Evolutionary conservation across 139 green algal species (phyloP).

Genomic region (Picochlorum costavermella): DNA sequence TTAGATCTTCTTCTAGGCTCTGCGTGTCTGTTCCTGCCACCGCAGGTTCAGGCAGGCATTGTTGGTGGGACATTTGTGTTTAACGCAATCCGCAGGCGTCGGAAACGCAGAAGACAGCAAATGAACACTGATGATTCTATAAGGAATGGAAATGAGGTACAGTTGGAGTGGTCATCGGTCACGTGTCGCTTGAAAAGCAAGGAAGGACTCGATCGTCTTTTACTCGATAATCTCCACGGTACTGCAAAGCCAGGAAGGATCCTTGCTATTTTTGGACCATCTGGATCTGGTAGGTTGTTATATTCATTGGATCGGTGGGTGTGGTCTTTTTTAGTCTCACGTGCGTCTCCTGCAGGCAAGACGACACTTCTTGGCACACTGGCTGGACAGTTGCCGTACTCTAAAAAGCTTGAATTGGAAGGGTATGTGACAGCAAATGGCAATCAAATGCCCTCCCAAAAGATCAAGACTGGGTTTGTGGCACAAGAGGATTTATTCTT

Average conservation of each 20-base stretch:
- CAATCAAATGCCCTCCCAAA: slow-evolving; percentile 1
- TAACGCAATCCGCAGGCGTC: neutral
- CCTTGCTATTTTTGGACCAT: slow-evolving; percentile 44
- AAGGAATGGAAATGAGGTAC: slow-evolving; percentile 10
- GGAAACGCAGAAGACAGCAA: neutral
- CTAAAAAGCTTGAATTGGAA: slow-evolving; percentile 24
- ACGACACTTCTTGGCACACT: slow-evolving; percentile 71
- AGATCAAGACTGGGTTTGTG: slow-evolving; percentile 57
- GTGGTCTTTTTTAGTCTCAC: neutral
- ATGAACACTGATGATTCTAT: neutral
- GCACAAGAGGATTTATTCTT: slow-evolving; percentile 93
- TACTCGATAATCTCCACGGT: slow-evolving; percentile 18
- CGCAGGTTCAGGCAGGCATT: slow-evolving; percentile 10
- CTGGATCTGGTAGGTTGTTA: slow-evolving; percentile 10
- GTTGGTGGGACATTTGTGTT: neutral
- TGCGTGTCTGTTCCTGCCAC: slow-evolving; percentile 20
- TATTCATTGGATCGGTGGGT: neutral
- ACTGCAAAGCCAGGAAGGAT: slow-evolving; percentile 23
- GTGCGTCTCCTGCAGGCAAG: slow-evolving; percentile 38
- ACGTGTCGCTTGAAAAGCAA: slow-evolving; percentile 25
- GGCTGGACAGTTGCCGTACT: slow-evolving; percentile 54
- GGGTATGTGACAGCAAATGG: slow-evolving; percentile 39
- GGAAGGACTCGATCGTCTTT: slow-evolving; percentile 11
- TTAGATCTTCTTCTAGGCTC: slow-evolving; percentile 33
- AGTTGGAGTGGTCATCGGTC: slow-evolving; percentile 22